Percentiles rank a stretch among this genome's conserved stretches.
Conservation (phyloP, 2,329 filamentous ascomycete genomes). For the Talaromyces atroroseus region DNA sequence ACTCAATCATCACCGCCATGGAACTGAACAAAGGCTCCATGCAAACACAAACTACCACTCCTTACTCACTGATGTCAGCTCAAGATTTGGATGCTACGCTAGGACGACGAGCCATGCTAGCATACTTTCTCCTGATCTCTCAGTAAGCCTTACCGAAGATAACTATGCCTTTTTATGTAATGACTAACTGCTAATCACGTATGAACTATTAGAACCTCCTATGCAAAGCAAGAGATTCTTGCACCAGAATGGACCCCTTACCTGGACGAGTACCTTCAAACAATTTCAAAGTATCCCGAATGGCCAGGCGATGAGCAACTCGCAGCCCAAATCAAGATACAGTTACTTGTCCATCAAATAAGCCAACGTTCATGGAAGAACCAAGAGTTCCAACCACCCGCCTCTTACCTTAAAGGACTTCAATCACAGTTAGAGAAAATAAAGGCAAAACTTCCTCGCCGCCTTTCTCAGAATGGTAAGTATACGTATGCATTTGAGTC, state of each 20-base stretch:
- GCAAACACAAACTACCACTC: not conserved
- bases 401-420: conserved; percentile 2
- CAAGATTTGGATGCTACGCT: not conserved
- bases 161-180: not conserved
- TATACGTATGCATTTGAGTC: too few relatives aligned
- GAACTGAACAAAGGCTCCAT: not conserved
- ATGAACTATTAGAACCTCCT: not conserved
- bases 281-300: not conserved
- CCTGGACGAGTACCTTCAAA: conserved; percentile 1
- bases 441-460: not conserved
- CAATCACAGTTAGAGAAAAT: conserved; percentile 3
- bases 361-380: not conserved
- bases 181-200: not conserved
- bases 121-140: conserved; percentile 7
- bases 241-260: conserved; percentile 4
- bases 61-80: not conserved
- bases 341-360: conserved; percentile 4
- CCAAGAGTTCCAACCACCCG: conserved; percentile 1
- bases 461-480: conserved; percentile 2
- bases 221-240: conserved; percentile 1
- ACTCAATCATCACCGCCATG: conserved; percentile 2
- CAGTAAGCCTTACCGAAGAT: not conserved
- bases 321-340: conserved; percentile 1
- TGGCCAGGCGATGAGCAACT: conserved; percentile 7
- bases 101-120: conserved; percentile 2